Conservation (phyloP, 2,329 filamentous ascomycete genomes). For the Clarireedia paspali region DNA sequence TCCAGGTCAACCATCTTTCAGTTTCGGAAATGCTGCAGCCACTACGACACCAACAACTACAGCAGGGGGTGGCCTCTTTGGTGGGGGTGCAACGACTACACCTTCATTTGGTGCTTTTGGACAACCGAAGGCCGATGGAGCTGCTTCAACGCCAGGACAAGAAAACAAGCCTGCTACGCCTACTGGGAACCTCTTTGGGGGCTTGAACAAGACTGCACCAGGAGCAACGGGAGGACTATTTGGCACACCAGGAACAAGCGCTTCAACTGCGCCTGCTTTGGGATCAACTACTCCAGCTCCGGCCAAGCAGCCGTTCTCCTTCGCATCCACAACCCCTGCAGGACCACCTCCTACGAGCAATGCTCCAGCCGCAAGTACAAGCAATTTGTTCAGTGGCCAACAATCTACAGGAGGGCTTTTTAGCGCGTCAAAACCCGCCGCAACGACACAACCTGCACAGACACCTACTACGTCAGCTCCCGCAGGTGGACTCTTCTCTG, state of each 20-base stretch:
- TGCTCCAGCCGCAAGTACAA: constrained; percentile 10
- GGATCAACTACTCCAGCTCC: constrained; percentile 15
- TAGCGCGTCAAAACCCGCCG: constrained; percentile 4
- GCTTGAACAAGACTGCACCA: constrained; percentile 8
- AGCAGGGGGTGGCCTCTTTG: constrained; percentile 2
- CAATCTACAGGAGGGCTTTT: constrained; percentile 1
- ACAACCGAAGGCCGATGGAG: constrained; percentile 7
- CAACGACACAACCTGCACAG: constrained; percentile 3
- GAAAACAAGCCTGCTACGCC: constrained; percentile 13
- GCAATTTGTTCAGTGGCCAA: constrained; percentile 15
- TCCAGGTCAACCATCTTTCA: constrained; percentile 16
- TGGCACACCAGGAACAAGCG: constrained; percentile 12
- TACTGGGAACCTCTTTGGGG: constrained; percentile 1
- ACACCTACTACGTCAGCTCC: constrained; percentile 1
- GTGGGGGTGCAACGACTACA: constrained; percentile 3
- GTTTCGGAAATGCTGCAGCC: constrained; percentile 5
- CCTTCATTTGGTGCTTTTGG: constrained; percentile 15
- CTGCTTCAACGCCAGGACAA: constrained; percentile 11
- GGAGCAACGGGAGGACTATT: constrained; percentile 1
- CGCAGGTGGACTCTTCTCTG: constrained; percentile 2
- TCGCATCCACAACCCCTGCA: constrained; percentile 25
- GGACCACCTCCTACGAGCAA: constrained; percentile 26
- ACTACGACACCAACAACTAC: constrained; percentile 4
- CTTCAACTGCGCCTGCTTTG: constrained; percentile 18
- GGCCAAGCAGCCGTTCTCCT: constrained; percentile 15